Percentiles rank a stretch among this genome's conserved stretches.
Evolutionary conservation across 2,329 filamentous ascomycete genomes (phyloP).

Genomic region (Macrophomina phaseolina): DNA sequence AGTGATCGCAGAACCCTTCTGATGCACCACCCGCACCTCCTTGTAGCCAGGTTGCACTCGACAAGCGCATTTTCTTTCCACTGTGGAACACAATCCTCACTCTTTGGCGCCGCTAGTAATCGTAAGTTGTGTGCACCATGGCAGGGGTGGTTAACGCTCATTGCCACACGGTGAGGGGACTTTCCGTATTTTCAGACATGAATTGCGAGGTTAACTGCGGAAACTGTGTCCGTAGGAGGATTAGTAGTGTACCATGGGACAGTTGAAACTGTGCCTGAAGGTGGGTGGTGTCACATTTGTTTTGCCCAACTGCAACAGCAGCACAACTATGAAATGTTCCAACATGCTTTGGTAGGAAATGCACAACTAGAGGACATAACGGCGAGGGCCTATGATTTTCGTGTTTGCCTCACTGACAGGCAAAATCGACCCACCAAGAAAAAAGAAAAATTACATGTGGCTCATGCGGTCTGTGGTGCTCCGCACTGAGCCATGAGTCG

Average conservation of each 20-base stretch:
- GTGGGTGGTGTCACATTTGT: constrained; percentile 7
- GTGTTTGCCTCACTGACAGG: too few species aligned
- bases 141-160: neutral
- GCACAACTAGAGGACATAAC: neutral
- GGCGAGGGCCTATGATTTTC: neutral
- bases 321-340: neutral
- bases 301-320: neutral
- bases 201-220: neutral
- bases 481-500: neutral
- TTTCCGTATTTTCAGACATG: neutral
- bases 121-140: neutral
- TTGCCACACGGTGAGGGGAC: neutral
- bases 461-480: neutral
- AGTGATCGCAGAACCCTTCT: neutral
- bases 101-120: neutral
- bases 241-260: neutral
- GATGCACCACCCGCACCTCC: neutral
- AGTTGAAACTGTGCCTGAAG: neutral
- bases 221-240: neutral
- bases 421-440: too few species aligned
- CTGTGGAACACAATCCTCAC: neutral
- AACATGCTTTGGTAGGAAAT: neutral
- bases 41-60: neutral
- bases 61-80: neutral
- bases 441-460: too few species aligned